A percentile compares a stretch with the other conserved stretches of the same genome.
Evolutionary conservation across 2,329 filamentous ascomycete genomes (phyloP).

Genomic region (Penicillium sp.): DNA sequence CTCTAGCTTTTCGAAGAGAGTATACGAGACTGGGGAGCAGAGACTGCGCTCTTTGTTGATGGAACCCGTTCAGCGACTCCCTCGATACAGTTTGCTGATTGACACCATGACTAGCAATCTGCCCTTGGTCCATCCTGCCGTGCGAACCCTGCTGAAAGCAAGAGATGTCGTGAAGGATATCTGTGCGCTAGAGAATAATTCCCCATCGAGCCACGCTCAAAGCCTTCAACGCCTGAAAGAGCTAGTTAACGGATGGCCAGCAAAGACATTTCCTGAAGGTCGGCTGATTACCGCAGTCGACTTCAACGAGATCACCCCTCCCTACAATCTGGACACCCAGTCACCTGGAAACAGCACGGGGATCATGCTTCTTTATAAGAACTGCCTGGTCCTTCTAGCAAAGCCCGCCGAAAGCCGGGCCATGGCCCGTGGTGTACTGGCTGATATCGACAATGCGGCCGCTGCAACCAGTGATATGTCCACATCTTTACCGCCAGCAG

Average conservation of each 20-base stretch:
- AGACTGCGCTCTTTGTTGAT: constrained; percentile 87
- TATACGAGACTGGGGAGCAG: constrained; percentile 86
- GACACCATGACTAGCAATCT: constrained; percentile 89
- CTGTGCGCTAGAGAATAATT: constrained; percentile 80
- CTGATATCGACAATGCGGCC: constrained; percentile 81
- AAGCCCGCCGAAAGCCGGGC: constrained; percentile 64
- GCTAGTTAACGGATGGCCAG: constrained; percentile 75
- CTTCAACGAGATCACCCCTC: constrained; percentile 71
- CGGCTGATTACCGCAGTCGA: constrained; percentile 80
- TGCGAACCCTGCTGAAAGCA: constrained; percentile 80
- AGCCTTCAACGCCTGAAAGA: constrained; percentile 71
- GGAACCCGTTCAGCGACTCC: constrained; percentile 91
- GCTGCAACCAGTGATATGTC: constrained; percentile 47
- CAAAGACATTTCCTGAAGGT: constrained; percentile 68
- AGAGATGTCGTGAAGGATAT: constrained; percentile 95
- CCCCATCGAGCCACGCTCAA: constrained; percentile 66
- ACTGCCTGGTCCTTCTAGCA: constrained; percentile 73
- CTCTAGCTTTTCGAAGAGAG: constrained; percentile 77
- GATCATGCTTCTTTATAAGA: constrained; percentile 80
- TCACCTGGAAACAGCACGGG: constrained; percentile 56
- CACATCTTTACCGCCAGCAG: constrained; percentile 49
- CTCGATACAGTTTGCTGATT: constrained; percentile 92
- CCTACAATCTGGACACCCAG: constrained; percentile 57
- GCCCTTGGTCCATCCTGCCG: constrained; percentile 79
- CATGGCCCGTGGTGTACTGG: constrained; percentile 73